Base-by-base conservation (phyloP, 202 grass and related monocot genomes). In the Setaria viridis region DNA sequence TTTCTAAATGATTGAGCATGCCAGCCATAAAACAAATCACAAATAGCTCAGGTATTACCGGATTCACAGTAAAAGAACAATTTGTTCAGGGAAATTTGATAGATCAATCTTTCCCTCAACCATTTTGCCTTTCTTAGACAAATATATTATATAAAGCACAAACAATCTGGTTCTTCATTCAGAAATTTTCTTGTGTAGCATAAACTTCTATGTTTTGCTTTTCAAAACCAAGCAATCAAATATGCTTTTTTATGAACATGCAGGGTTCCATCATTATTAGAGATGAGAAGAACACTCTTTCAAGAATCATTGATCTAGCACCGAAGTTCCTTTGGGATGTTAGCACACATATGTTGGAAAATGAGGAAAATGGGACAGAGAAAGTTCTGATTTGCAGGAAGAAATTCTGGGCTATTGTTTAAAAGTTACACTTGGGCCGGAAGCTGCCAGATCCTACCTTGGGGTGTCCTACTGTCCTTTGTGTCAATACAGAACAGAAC, bases 291-390 rank as follows among this genome's bases (percentile, higher is more conserved):
- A 80, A 68, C 25, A 85, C 86, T 46, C 21, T 94, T 46, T 94
- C 92, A 86, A 88, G 83, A 94, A 91, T 99, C 62, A 86, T 53
- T 80, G 86, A 88, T 60, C 88, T 99, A 47, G 90, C 97, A 51
- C 88, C 93, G 2, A 99, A 90, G 87, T 99, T 94, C 85, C 91
- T 99, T 68, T 99, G 97, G 97, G 91, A 99, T 84, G 83, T 94
- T 78, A 93, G 90, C 66, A 68, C 57, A 54, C 89, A 77, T 78
- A 86, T 58, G 45, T 49, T 90, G 39, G 82, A 96, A 90, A 91
- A 87, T 57, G 92, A 91, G 87, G 88, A 99, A 70, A 87, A 88
- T 35, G 70, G 54, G 29, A 74, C 48, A 1, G 92, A 96, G 53
- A 66, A 87, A 76, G 88, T 96, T 47, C 54, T 99, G 41, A 78